Evolutionary conservation across 441 rosid genomes (phyloP).

Genomic region (Brassica balearica): DNA sequence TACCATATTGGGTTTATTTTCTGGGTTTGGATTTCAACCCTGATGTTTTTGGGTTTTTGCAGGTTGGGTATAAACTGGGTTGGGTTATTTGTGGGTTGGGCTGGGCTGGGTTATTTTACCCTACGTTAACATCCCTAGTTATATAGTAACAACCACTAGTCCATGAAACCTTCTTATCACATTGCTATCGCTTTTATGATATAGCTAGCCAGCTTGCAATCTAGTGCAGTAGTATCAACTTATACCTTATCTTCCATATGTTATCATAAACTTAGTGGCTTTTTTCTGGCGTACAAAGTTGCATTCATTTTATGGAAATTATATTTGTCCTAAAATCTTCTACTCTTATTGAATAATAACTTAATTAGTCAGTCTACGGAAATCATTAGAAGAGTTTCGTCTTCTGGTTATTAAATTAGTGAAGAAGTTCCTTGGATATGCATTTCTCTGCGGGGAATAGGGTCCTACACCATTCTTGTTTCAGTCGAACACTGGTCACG

Average conservation of each 20-base stretch:
- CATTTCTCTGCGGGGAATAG: not conserved
- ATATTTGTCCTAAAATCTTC: not conserved
- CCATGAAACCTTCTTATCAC: not conserved
- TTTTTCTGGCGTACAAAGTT: not conserved
- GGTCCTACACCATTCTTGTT: not conserved
- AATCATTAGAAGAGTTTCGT: not conserved
- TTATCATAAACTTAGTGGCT: not conserved
- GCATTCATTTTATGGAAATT: not conserved
- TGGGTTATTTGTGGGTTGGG: too few species aligned
- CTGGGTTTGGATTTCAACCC: too few species aligned
- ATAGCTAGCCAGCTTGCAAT: not conserved
- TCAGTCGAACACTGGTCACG: not conserved
- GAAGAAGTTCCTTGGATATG: not conserved
- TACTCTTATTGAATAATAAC: not conserved
- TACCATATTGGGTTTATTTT: too few species aligned
- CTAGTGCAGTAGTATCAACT: not conserved
- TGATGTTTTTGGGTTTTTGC: too few species aligned
- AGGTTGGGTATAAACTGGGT: too few species aligned
- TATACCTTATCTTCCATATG: not conserved
- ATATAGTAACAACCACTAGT: not conserved
- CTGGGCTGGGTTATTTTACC: too few species aligned
- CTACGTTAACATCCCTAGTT: not conserved
- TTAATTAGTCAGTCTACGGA: not conserved
- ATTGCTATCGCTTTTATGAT: not conserved
- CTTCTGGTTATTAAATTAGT: not conserved